Evolutionary conservation across 2,329 filamentous ascomycete genomes (phyloP).

Genomic region (Ceratocystiopsis brevicomis): DNA sequence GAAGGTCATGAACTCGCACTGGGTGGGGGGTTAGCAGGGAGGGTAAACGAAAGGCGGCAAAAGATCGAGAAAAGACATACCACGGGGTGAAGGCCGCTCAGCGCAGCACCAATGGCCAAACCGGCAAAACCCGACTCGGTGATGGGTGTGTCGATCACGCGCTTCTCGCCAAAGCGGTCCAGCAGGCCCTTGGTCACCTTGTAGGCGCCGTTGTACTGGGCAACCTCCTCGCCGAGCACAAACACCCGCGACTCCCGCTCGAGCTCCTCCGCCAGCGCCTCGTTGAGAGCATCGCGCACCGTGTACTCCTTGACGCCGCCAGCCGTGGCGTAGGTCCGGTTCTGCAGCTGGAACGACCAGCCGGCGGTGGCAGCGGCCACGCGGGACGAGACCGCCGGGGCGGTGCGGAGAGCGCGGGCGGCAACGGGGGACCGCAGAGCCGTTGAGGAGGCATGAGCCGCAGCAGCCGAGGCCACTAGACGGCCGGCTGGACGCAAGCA

Average conservation of each 20-base stretch:
- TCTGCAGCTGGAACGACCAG: slow-evolving; percentile 17
- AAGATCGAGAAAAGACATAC: slow-evolving; percentile 35
- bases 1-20: slow-evolving; percentile 99
- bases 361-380: slow-evolving; percentile 8
- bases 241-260: slow-evolving; percentile 91
- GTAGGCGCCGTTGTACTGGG: slow-evolving; percentile 99
- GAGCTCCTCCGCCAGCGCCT: slow-evolving; percentile 94
- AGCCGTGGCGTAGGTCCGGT: slow-evolving; percentile 35
- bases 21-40: slow-evolving; percentile 3
- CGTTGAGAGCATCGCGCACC: slow-evolving; percentile 91
- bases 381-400: slow-evolving; percentile 15
- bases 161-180: slow-evolving; percentile 91
- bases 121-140: slow-evolving; percentile 92
- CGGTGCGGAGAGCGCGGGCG: slow-evolving; percentile 8
- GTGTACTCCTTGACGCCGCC: slow-evolving; percentile 73
- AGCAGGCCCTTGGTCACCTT: slow-evolving; percentile 97
- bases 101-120: slow-evolving; percentile 82
- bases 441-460: slow-evolving; percentile 12
- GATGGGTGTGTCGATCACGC: slow-evolving; percentile 96
- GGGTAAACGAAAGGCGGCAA: not conserved
- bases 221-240: slow-evolving; percentile 91
- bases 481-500: slow-evolving; percentile 26
- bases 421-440: slow-evolving; percentile 7
- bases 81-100: slow-evolving; percentile 84
- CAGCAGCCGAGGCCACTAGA: slow-evolving; percentile 19